These are phyloP conservation scores for Digitaria exilis DNA, from an alignment of 202 grass and related monocot genomes.

Conservation along the genomic window DNA sequence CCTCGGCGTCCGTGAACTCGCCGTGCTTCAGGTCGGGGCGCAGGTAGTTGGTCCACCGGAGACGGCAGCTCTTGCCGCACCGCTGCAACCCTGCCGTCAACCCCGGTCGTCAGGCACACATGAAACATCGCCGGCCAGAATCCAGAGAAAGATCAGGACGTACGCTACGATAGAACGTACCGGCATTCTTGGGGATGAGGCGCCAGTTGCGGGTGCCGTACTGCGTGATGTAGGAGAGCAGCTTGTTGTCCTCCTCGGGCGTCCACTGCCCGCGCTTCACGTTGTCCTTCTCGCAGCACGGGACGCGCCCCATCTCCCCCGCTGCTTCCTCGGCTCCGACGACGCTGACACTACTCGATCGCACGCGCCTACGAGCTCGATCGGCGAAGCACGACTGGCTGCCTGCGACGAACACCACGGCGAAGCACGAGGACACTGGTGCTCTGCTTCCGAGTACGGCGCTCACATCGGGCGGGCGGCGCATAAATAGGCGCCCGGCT, in stretches of 20 bases:
- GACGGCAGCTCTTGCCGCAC: constrained; percentile 94
- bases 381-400: background rate
- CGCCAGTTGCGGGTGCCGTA: constrained; percentile 94
- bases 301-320: constrained; percentile 75
- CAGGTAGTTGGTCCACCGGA: constrained; percentile 97
- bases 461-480: background rate
- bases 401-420: background rate
- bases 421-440: too few species aligned
- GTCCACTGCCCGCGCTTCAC: constrained; percentile 98
- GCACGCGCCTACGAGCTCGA: too few species aligned
- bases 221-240: constrained; percentile 84
- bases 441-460: background rate
- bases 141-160: too few species aligned
- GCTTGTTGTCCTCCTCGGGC: constrained; percentile 97
- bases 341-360: background rate
- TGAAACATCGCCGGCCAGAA: too few species aligned
- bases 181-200: constrained; percentile 96
- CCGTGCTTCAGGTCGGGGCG: constrained; percentile 89
- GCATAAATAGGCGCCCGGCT: constrained; percentile 52
- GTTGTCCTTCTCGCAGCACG: constrained; percentile 96
- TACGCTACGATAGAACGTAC: constrained; percentile 20
- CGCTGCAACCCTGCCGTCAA: constrained; percentile 61
- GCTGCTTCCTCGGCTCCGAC: background rate
- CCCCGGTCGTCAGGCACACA: background rate
- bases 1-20: constrained; percentile 90